Evolutionary conservation across 2,329 filamentous ascomycete genomes (phyloP).

Genomic region (Xylariaceae sp.): DNA sequence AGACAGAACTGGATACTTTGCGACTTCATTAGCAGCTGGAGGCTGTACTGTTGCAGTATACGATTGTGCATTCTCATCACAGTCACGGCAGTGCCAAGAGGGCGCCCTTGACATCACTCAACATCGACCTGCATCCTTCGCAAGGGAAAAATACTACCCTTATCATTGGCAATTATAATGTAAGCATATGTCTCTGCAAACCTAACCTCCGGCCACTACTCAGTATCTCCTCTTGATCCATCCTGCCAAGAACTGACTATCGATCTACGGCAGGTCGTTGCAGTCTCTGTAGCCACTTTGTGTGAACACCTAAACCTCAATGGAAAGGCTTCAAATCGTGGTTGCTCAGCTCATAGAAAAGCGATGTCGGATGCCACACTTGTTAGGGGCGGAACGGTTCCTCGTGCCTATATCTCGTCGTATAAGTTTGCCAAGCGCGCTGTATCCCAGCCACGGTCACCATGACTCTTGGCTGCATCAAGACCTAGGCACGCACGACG

Average conservation of each 20-base stretch:
- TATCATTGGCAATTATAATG: slow-evolving; percentile 15
- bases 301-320: not conserved
- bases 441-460: not conserved
- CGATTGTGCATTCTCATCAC: too few species aligned
- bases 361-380: not conserved
- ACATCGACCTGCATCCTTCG: slow-evolving; percentile 7
- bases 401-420: not conserved
- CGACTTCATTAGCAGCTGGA: not conserved
- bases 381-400: slow-evolving; percentile 1
- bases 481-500: not conserved
- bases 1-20: not conserved
- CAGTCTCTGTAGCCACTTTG: slow-evolving; percentile 7
- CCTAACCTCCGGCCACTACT: not conserved
- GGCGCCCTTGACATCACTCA: slow-evolving; percentile 1
- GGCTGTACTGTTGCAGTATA: too few species aligned
- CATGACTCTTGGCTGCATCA: not conserved
- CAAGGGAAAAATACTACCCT: slow-evolving; percentile 13
- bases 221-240: not conserved
- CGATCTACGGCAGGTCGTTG: not conserved
- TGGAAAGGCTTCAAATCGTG: not conserved
- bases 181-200: slow-evolving; percentile 10
- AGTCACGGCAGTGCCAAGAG: slow-evolving; percentile 8
- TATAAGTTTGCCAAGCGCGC: not conserved
- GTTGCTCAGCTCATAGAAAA: not conserved
- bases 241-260: slow-evolving; percentile 7